These are phyloP conservation scores for Eucalyptus albens DNA, from an alignment of 345 rosid genomes.

Conservation along the genomic window DNA sequence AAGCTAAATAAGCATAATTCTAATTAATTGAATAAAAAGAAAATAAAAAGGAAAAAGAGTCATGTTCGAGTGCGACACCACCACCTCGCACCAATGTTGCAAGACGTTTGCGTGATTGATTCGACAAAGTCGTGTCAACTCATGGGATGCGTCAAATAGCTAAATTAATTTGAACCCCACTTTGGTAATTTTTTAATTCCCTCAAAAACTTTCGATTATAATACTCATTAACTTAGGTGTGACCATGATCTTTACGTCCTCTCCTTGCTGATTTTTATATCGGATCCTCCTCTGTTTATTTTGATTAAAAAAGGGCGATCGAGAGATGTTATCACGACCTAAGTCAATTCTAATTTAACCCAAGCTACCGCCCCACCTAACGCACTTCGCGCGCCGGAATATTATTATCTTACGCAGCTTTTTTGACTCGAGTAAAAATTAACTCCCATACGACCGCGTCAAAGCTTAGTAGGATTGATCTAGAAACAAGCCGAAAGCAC, in stretches of 20 bases:
- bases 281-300: not conserved
- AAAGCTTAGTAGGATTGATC: not conserved
- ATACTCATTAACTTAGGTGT: not conserved
- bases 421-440: not conserved
- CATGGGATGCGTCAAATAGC: not conserved
- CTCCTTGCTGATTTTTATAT: not conserved
- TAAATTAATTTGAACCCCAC: not conserved
- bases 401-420: not conserved
- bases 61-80: not conserved
- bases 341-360: not conserved
- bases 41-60: not conserved
- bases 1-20: not conserved
- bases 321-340: not conserved
- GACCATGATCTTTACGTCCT: not conserved
- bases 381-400: not conserved
- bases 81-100: not conserved
- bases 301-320: not conserved
- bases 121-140: not conserved
- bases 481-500: not conserved
- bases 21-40: not conserved
- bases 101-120: not conserved
- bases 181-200: not conserved
- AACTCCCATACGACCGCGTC: not conserved
- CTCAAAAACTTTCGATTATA: not conserved
- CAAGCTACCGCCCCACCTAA: not conserved